Evolutionary conservation across 495 filamentous ascomycete species (phyloP).

Genomic region (Podospora tetraspora): DNA sequence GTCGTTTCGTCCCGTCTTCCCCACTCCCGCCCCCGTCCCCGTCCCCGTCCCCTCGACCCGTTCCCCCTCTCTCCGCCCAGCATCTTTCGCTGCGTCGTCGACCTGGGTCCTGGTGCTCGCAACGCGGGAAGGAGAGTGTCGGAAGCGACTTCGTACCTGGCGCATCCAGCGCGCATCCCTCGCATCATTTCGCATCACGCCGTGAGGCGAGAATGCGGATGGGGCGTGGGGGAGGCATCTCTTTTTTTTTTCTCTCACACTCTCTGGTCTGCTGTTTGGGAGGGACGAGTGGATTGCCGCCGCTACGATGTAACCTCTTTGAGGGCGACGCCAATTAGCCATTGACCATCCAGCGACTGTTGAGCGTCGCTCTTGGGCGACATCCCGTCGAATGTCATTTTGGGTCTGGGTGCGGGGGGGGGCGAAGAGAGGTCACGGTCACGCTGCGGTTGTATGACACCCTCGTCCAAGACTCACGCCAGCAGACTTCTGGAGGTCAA

Average conservation of each 20-base stretch:
- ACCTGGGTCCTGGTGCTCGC: conserved; percentile 3
- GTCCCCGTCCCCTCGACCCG: neutral
- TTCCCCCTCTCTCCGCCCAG: neutral
- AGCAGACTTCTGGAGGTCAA: neutral
- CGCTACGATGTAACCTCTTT: neutral
- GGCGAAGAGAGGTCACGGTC: neutral
- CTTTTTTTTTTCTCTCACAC: neutral
- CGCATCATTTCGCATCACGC: conserved; percentile 6
- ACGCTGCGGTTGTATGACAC: neutral
- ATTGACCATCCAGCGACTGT: neutral
- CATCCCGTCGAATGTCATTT: neutral
- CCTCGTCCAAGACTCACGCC: neutral
- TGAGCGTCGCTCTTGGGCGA: neutral
- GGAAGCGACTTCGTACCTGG: neutral
- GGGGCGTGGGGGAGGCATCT: neutral
- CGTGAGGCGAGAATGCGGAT: neutral
- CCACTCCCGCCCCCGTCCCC: neutral
- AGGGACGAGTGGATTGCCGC: neutral
- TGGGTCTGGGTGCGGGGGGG: neutral
- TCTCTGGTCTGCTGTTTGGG: neutral
- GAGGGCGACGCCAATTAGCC: neutral
- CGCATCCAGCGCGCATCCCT: conserved; percentile 2
- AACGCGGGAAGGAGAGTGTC: neutral
- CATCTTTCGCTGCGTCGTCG: conserved; percentile 1
- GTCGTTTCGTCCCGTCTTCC: neutral